phyloP scores from a whole-genome alignment of 179 eudicot genomes.

The Silene vulgaris region DNA sequence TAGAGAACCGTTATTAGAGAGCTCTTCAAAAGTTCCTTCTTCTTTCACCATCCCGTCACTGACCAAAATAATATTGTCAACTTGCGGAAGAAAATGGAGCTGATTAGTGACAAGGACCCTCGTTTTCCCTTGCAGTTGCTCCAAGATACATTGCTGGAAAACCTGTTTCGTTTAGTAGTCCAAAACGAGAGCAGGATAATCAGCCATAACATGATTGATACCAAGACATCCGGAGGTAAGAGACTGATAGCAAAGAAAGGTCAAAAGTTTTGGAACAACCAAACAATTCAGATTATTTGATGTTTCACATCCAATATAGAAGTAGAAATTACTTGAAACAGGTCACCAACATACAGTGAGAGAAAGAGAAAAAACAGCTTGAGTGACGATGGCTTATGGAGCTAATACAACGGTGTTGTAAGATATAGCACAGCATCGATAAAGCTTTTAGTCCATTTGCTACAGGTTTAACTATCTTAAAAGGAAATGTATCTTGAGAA shows the following conservation, averaged over 20 bases:
- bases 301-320: neutral
- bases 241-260: neutral
- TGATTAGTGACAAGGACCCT: constrained; percentile 69
- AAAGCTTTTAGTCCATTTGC: neutral
- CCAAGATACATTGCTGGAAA: constrained; percentile 50
- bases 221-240: neutral
- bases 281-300: neutral
- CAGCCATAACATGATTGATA: neutral
- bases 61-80: constrained; percentile 50
- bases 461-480: neutral
- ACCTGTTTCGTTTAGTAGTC: constrained; percentile 37
- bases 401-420: neutral
- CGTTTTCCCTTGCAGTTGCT: constrained; percentile 55
- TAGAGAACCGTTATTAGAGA: constrained; percentile 40
- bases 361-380: neutral
- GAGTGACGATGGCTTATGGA: neutral
- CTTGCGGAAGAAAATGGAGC: constrained; percentile 63
- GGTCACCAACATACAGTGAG: neutral
- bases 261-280: neutral
- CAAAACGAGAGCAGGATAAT: neutral
- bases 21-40: constrained; percentile 62
- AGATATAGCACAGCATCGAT: neutral
- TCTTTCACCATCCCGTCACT: constrained; percentile 59
- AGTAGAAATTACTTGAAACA: neutral
- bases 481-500: neutral